Evolutionary conservation across 176 grass and related monocot species (phyloP).

Genomic region (Guadua angustifolia): DNA sequence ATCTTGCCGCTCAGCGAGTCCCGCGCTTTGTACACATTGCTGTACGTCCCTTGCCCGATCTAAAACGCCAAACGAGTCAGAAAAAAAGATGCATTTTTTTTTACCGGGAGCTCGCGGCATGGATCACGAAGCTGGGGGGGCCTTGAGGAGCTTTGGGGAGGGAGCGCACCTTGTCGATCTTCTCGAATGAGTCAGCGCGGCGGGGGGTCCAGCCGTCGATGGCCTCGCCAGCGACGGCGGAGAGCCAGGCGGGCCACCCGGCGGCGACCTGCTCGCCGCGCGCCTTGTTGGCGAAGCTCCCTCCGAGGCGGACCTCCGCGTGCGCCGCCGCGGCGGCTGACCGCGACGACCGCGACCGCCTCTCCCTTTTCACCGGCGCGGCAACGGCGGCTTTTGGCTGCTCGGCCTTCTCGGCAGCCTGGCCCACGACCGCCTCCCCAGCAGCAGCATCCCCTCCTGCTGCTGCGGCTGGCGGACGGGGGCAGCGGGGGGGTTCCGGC

Average conservation of each 20-base stretch:
- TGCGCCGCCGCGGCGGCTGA: constrained; percentile 5
- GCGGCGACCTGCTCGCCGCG: constrained; percentile 86
- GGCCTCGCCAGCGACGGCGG: constrained; percentile 82
- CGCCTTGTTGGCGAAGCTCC: constrained; percentile 73
- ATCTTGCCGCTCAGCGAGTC: constrained; percentile 71
- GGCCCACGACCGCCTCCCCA: neutral
- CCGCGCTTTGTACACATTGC: constrained; percentile 90
- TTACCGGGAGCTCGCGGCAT: constrained; percentile 11
- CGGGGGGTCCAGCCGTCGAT: constrained; percentile 76
- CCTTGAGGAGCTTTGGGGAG: neutral
- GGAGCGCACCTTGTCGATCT: constrained; percentile 77
- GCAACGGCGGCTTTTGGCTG: constrained; percentile 33
- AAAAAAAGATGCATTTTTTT: constrained; percentile 21
- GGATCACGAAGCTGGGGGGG: constrained; percentile 40
- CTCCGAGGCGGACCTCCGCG: constrained; percentile 50
- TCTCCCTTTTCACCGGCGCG: constrained; percentile 51
- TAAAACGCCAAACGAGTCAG: constrained; percentile 20
- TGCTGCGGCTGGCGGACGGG: constrained; percentile 18
- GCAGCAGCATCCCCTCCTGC: constrained; percentile 19
- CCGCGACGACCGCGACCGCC: constrained; percentile 55
- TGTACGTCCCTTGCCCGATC: constrained; percentile 92
- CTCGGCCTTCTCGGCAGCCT: constrained; percentile 39
- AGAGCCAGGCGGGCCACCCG: constrained; percentile 85
- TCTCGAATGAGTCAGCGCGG: constrained; percentile 86
- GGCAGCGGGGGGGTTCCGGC: neutral